Evolutionary conservation across 2,329 filamentous ascomycete species (phyloP).

Genomic region (Eutypa lata): DNA sequence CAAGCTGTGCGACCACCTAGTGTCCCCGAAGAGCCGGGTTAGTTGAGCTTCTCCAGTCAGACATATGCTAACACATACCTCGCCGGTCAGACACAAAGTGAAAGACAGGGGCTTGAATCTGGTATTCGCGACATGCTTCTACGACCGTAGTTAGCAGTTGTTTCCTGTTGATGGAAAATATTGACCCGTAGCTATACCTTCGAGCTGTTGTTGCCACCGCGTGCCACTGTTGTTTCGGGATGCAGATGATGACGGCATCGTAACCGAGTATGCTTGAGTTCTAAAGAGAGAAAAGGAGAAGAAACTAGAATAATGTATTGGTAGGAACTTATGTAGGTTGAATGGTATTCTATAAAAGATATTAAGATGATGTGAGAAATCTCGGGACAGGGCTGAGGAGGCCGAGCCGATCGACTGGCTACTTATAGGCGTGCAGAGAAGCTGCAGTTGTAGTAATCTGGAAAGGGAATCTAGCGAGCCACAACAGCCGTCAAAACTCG

Average conservation of each 20-base stretch:
- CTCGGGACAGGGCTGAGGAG: background rate
- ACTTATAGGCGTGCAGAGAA: background rate
- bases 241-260: conserved; percentile 21
- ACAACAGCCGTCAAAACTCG: background rate
- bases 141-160: conserved; percentile 3
- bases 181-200: conserved; percentile 38
- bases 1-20: conserved; percentile 85
- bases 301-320: conserved; percentile 2
- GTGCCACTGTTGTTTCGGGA: conserved; percentile 16
- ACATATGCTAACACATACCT: conserved; percentile 47
- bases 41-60: background rate
- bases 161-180: background rate
- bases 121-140: conserved; percentile 58
- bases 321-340: background rate
- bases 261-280: conserved; percentile 7
- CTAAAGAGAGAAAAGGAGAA: conserved; percentile 1
- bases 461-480: background rate
- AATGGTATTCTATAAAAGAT: background rate
- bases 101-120: conserved; percentile 57
- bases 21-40: conserved; percentile 1
- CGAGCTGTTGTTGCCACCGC: conserved; percentile 56
- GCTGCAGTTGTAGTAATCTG: background rate
- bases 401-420: background rate
- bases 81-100: conserved; percentile 72
- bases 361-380: background rate